Conservation (phyloP, 495 filamentous ascomycete genomes). For the Tuber borchii region DNA sequence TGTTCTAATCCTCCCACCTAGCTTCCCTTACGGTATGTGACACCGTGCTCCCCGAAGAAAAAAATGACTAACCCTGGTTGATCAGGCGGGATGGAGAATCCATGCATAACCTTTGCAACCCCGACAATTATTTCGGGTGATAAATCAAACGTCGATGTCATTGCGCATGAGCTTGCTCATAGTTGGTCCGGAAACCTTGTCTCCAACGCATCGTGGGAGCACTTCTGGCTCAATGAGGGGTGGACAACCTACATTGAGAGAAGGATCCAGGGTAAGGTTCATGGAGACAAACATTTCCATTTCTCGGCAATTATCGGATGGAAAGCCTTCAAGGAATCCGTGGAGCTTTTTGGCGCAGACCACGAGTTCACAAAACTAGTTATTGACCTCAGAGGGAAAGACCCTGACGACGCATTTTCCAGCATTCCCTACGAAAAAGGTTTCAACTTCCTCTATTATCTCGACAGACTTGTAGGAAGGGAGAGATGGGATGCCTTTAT, state of each 20-base stretch:
- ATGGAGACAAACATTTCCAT: conserved; percentile 77
- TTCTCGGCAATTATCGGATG: conserved; percentile 89
- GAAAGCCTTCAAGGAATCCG: conserved; percentile 62
- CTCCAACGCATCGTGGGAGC: conserved; percentile 85
- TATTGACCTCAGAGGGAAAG: conserved; percentile 75
- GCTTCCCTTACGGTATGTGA: conserved; percentile 51
- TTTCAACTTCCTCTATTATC: conserved; percentile 70
- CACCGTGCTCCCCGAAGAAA: not conserved
- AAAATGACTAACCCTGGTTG: not conserved
- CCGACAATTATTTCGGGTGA: conserved; percentile 89
- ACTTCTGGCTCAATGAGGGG: conserved; percentile 89
- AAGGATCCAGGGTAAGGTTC: conserved; percentile 59
- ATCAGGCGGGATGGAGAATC: conserved; percentile 80
- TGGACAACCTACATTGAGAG: conserved; percentile 94
- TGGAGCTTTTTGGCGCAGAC: conserved; percentile 66
- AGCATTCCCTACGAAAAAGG: conserved; percentile 75
- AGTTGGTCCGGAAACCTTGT: conserved; percentile 93
- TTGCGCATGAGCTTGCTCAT: conserved; percentile 89
- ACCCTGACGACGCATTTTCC: conserved; percentile 93
- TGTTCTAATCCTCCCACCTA: conserved; percentile 79
- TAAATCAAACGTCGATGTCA: conserved; percentile 89
- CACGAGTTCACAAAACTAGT: conserved; percentile 91
- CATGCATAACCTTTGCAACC: conserved; percentile 86
- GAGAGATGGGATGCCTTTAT: conserved; percentile 88
- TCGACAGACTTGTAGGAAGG: conserved; percentile 80